phyloP scores from a whole-genome alignment of 2,329 filamentous ascomycete species.

The Colletotrichum sp. region DNA sequence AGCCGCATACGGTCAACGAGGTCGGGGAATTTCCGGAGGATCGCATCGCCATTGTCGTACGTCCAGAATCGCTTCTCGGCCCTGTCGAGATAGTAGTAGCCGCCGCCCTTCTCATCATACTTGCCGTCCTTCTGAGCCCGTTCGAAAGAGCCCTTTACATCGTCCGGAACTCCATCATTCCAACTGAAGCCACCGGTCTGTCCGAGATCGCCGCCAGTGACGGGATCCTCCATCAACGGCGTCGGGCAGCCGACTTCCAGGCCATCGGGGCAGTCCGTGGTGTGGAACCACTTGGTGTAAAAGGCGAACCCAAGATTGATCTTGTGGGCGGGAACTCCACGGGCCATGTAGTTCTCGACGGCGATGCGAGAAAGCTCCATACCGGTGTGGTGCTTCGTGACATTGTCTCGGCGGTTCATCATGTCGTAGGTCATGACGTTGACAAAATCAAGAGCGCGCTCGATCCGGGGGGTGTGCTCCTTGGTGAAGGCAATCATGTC shows the following conservation, averaged over 20 bases:
- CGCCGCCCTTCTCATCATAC: constrained; percentile 64
- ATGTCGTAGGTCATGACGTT: constrained; percentile 75
- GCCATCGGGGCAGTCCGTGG: constrained; percentile 43
- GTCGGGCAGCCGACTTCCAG: constrained; percentile 60
- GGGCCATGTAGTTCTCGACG: constrained; percentile 63
- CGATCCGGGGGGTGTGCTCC: constrained; percentile 63
- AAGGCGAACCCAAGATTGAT: constrained; percentile 71
- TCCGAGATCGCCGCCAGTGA: constrained; percentile 62
- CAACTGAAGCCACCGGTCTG: constrained; percentile 65
- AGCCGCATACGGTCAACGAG: constrained; percentile 62
- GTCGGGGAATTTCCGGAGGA: constrained; percentile 64
- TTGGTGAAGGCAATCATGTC: constrained; percentile 73
- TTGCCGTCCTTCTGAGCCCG: constrained; percentile 56
- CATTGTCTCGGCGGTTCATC: constrained; percentile 70
- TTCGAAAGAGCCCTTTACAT: constrained; percentile 62
- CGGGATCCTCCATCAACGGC: constrained; percentile 60
- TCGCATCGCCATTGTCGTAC: constrained; percentile 69
- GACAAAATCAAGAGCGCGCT: constrained; percentile 65
- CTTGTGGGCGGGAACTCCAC: constrained; percentile 55
- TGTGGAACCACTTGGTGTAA: constrained; percentile 70
- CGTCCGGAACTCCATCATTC: constrained; percentile 57
- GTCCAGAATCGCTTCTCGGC: constrained; percentile 71
- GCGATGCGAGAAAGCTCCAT: constrained; percentile 58
- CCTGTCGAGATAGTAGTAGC: constrained; percentile 72
- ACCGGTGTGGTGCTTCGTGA: constrained; percentile 70